Base-by-base conservation (phyloP, 2,329 filamentous ascomycete genomes). In the Sarocladiaceae sp. region DNA sequence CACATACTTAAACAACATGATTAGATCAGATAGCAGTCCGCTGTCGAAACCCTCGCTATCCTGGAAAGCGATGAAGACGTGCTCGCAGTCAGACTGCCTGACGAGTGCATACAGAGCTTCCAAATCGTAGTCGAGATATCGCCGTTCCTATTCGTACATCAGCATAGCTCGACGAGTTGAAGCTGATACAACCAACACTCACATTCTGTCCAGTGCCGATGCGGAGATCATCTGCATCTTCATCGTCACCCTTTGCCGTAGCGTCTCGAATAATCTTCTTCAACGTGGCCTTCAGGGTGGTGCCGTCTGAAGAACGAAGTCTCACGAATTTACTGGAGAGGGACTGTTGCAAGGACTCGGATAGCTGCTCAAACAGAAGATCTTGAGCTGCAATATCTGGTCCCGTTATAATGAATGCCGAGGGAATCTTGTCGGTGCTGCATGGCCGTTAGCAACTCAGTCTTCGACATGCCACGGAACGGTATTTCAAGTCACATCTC, bases 21-120 rank as follows among this genome's bases (percentile, higher is more conserved):
- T 78, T 31, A 90, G 63, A 53, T 93, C 88, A 1, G 83, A 84
- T 12, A 95, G 70, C n/a, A 94, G 68, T 26, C 72, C 72, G 44
- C 82, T 82, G 59, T 92, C 88, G 62, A 94, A 92, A 0, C 86
- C 88, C 67, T 94, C 90, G 56, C 87, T 90, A 62, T 94, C 89
- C 64, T 91, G 86, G 54, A 94, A 83, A 0, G 86, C 83, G 47
- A 95, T 73, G 50, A 90, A 78, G 10, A 93, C 78, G 58, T 83
- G 82, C 36, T 78, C 68, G 26, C 77, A 77, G 22, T 68, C 65
- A 33, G 78, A 76, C 8, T 74, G 70, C 54, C 74, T 75, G 13
- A 84, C 73, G 65, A 80, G 84, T 23, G 80, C 76, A 55, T 84
- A 71, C 26, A 94, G 68, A 22, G 87, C 82, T 59, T 88, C 85